Evolutionary conservation across 2,329 filamentous ascomycete species (phyloP), one percentile per base, ranked within the genome.

Genomic region (Claviceps capensis): DNA sequence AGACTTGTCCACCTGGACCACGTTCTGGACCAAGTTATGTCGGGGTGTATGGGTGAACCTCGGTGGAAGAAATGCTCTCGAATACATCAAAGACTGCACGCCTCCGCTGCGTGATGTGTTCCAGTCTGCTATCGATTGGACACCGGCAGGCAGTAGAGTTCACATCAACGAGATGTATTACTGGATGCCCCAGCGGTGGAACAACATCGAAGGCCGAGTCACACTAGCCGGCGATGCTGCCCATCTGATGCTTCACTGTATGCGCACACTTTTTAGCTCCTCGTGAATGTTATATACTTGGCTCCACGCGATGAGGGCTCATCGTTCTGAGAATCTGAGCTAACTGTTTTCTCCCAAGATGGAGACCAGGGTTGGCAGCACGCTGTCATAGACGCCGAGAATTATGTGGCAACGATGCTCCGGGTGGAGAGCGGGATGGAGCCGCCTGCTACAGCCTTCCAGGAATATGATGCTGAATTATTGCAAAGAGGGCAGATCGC

Each of bases 351-450:
- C 30, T 34, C 30, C 4, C 30, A 14, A 66, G 65, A 67, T 55
- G 67, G 71, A n/a, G 72, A 70, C 0, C 72, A 74, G 56, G 70
- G 70, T 7, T 64, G 71, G 38, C 71, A 74, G 53, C 67, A 73
- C 54, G 65, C 65, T 34, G 67, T 74, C 43, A 59, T 60, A 1
- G 71, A 73, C 50, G 69, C 65, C 11, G 57, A 61, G 37, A 65
- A 69, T 50, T 68, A 69, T 47, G 58, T 72, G 1, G 53, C 63
- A n/a, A 61, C 61, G 4, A 54, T 70, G 8, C n/a, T 58, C 5
- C 51, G 56, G 42, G 51, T 65, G 4, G 43, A 37, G 49, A 58
- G 19, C 54, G 57, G 16, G 36, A 51, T 1, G 52, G 49, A 1
- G 30, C 55, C 51, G 5, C 54, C 57, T 0, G 53, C 58, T 41